These are phyloP conservation scores for Panicum virgatum DNA, from an alignment of 202 grass and related monocot species.

Conservation along the genomic window DNA sequence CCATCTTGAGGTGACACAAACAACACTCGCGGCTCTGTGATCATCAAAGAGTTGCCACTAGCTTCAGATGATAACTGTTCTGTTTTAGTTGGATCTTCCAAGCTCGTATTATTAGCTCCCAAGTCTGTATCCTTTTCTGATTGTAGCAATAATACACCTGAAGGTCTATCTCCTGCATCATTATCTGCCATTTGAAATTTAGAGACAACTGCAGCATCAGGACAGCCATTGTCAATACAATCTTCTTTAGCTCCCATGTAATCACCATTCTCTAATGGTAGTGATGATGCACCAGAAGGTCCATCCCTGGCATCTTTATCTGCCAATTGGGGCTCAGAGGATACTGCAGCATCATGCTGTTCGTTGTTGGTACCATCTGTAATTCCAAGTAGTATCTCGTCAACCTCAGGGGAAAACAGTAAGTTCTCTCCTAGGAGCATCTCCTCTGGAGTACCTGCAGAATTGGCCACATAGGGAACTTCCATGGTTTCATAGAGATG, in stretches of 20 bases:
- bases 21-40: conserved; percentile 51
- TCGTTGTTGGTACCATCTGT: conserved; percentile 21
- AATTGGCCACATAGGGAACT: conserved; percentile 16
- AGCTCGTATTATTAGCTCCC: conserved; percentile 27
- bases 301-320: background rate
- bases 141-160: conserved; percentile 14
- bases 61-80: conserved; percentile 33
- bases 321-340: conserved; percentile 20
- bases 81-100: conserved; percentile 30
- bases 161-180: conserved; percentile 12
- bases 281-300: conserved; percentile 37
- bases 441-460: conserved; percentile 10
- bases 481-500: conserved; percentile 24
- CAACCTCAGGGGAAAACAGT: conserved; percentile 22
- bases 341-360: conserved; percentile 26
- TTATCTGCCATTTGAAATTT: conserved; percentile 25
- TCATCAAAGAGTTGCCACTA: background rate
- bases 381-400: conserved; percentile 30
- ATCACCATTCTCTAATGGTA: conserved; percentile 29
- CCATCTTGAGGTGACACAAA: conserved; percentile 61
- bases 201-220: conserved; percentile 18
- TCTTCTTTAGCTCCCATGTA: conserved; percentile 23
- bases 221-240: background rate
- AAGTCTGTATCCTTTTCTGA: conserved; percentile 20
- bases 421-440: conserved; percentile 36